Percentiles rank a stretch among this genome's conserved stretches.
These are phyloP conservation scores for Tolypocladium cylindrosporum DNA, from an alignment of 2,329 filamentous ascomycete genomes.

Conservation along the genomic window DNA sequence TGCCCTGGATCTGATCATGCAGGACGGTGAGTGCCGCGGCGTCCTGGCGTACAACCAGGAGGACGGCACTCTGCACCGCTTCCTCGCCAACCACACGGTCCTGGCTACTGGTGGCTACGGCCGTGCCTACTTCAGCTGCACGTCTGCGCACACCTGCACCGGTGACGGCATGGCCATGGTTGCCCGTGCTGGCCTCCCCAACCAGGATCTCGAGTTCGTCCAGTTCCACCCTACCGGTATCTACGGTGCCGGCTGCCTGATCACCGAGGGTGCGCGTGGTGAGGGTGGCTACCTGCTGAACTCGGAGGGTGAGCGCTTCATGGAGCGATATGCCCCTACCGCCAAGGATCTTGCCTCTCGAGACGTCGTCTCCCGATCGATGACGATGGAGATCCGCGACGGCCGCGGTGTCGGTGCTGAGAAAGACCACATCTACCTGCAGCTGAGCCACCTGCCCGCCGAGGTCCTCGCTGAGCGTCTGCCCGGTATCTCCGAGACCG, in stretches of 20 bases:
- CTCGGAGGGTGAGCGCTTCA: slow-evolving; percentile 96
- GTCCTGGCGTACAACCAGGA: slow-evolving; percentile 98
- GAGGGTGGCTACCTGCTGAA: slow-evolving; percentile 97
- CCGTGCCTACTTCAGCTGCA: slow-evolving; percentile 96
- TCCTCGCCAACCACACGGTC: slow-evolving; percentile 94
- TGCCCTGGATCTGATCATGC: slow-evolving; percentile 93
- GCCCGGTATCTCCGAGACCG: slow-evolving; percentile 96
- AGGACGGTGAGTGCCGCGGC: slow-evolving; percentile 92
- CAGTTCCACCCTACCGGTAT: slow-evolving; percentile 99
- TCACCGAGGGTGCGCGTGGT: slow-evolving; percentile 94
- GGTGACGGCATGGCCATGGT: slow-evolving; percentile 99
- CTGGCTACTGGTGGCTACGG: slow-evolving; percentile 96
- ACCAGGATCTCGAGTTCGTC: slow-evolving; percentile 99
- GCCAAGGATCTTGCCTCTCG: slow-evolving; percentile 95
- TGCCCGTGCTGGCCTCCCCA: slow-evolving; percentile 89
- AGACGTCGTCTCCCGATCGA: slow-evolving; percentile 93
- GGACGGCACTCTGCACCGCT: slow-evolving; percentile 93
- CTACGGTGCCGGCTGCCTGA: slow-evolving; percentile 95
- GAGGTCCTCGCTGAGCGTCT: slow-evolving; percentile 93
- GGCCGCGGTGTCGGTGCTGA: slow-evolving; percentile 94
- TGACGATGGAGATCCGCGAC: slow-evolving; percentile 97
- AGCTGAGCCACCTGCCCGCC: slow-evolving; percentile 87
- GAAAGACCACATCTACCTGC: slow-evolving; percentile 97
- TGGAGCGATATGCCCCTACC: slow-evolving; percentile 96
- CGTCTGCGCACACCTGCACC: slow-evolving; percentile 95